Percentiles rank a stretch among this genome's conserved stretches.
Conservation (phyloP, 2,329 filamentous ascomycete species). For the Colletotrichum neosansevieriae region DNA sequence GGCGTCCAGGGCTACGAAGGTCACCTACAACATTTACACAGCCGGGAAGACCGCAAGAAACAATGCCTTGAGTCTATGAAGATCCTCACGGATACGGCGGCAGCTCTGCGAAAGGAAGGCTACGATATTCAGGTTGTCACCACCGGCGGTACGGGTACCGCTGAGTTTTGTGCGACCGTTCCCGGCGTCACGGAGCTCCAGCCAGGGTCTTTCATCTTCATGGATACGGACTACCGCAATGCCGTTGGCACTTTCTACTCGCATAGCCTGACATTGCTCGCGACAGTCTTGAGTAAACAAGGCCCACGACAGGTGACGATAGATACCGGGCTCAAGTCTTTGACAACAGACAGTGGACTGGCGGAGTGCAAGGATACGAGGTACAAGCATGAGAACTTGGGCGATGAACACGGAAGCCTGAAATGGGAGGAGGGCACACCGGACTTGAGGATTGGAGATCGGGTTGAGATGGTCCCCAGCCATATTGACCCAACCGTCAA, state of each 20-base stretch:
- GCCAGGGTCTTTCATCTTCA: conserved; percentile 67
- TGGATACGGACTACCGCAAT: conserved; percentile 68
- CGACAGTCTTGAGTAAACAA: conserved; percentile 62
- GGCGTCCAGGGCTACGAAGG: conserved; percentile 67
- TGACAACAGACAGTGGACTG: conserved; percentile 63
- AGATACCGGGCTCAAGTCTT: conserved; percentile 62
- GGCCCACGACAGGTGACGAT: conserved; percentile 59
- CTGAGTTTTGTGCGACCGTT: conserved; percentile 63
- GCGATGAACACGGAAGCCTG: conserved; percentile 63
- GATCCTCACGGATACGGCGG: conserved; percentile 57
- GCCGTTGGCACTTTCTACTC: conserved; percentile 62
- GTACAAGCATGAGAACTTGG: conserved; percentile 58
- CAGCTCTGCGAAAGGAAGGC: conserved; percentile 54
- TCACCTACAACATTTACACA: conserved; percentile 64
- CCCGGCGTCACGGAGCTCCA: conserved; percentile 66
- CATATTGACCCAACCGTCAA: conserved; percentile 68
- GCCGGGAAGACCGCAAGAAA: conserved; percentile 53
- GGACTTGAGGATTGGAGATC: conserved; percentile 56
- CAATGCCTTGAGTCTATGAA: conserved; percentile 54
- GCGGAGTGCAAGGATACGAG: conserved; percentile 59
- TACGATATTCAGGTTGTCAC: conserved; percentile 62
- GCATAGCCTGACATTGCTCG: conserved; percentile 61
- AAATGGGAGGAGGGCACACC: conserved; percentile 57
- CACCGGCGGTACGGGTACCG: conserved; percentile 64
- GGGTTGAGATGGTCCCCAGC: conserved; percentile 65